Evolutionary conservation across 106 monocot species (phyloP).

Genomic region (Agapanthus africanus): DNA sequence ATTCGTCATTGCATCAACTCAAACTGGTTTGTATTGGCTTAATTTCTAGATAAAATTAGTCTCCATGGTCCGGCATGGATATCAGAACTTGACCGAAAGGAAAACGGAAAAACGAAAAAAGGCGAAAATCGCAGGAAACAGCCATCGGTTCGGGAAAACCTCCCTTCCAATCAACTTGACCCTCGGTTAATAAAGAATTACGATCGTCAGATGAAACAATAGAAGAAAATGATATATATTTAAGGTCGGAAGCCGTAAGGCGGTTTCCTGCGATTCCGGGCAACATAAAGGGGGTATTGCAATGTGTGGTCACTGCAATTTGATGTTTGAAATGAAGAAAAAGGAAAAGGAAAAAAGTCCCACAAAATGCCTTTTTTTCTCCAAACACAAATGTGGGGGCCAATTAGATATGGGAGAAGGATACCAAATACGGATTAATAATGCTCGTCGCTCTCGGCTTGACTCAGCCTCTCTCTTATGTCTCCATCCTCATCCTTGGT

Average conservation of each 20-base stretch:
- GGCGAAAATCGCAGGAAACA: too few relatives aligned
- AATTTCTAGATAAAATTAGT: neutral
- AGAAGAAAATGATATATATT: too few relatives aligned
- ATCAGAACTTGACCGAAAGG: neutral
- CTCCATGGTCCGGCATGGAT: neutral
- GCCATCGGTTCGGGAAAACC: too few relatives aligned
- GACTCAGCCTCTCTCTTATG: neutral
- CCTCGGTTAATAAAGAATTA: too few relatives aligned
- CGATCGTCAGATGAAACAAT: too few relatives aligned
- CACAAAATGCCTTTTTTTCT: too few relatives aligned
- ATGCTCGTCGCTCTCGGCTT: neutral
- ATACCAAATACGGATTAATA: neutral
- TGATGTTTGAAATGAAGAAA: neutral
- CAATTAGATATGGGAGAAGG: neutral
- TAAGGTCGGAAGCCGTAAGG: too few relatives aligned
- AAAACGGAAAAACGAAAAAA: neutral
- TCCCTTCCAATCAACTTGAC: too few relatives aligned
- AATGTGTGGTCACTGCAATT: neutral
- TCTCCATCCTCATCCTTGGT: too few relatives aligned
- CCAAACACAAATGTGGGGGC: constrained; percentile 1
- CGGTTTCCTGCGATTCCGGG: too few relatives aligned
- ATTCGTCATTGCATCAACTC: too few relatives aligned
- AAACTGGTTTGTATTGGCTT: too few relatives aligned
- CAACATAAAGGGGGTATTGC: neutral
- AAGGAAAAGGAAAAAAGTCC: neutral